A percentile compares a stretch with the other conserved stretches of the same genome.
phyloP scores from a whole-genome alignment of 139 green algal genomes.

The Coelastrella sp. region DNA sequence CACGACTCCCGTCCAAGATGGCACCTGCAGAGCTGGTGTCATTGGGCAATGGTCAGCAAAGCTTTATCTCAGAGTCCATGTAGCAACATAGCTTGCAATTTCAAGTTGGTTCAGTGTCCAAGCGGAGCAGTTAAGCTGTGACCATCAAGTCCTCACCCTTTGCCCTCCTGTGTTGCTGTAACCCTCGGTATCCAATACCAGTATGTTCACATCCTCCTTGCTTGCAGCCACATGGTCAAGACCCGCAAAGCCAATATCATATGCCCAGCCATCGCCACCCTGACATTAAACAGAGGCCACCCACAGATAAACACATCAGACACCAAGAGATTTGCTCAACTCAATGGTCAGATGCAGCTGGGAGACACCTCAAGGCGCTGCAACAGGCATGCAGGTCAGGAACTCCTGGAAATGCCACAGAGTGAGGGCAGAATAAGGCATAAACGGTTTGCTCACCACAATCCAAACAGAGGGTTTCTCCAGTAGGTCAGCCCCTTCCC shows the following conservation, averaged over 20 bases:
- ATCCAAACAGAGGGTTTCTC: slow-evolving; percentile 71
- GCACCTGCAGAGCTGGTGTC: too few species aligned
- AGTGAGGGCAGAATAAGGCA: too few species aligned
- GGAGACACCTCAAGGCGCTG: neutral
- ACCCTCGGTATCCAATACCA: slow-evolving; percentile 71
- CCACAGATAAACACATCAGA: neutral
- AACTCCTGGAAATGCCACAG: too few species aligned
- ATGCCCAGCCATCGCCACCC: slow-evolving; percentile 73
- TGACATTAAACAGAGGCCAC: neutral
- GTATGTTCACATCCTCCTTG: slow-evolving; percentile 63
- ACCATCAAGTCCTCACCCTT: slow-evolving; percentile 36
- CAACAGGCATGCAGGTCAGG: neutral
- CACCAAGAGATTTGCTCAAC: neutral
- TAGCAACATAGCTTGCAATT: too few species aligned
- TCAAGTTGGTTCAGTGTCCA: too few species aligned
- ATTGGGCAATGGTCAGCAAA: too few species aligned
- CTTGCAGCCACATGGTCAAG: slow-evolving; percentile 70
- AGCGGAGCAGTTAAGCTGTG: neutral
- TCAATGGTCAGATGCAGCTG: neutral
- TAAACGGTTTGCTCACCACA: slow-evolving; percentile 35
- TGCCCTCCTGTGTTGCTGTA: slow-evolving; percentile 74
- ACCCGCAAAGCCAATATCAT: slow-evolving; percentile 72
- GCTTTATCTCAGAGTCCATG: too few species aligned
- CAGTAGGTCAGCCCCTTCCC: slow-evolving; percentile 63
- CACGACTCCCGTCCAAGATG: too few species aligned